Conservation (phyloP, 2,329 filamentous ascomycete genomes). For the Fusarium concolor region DNA sequence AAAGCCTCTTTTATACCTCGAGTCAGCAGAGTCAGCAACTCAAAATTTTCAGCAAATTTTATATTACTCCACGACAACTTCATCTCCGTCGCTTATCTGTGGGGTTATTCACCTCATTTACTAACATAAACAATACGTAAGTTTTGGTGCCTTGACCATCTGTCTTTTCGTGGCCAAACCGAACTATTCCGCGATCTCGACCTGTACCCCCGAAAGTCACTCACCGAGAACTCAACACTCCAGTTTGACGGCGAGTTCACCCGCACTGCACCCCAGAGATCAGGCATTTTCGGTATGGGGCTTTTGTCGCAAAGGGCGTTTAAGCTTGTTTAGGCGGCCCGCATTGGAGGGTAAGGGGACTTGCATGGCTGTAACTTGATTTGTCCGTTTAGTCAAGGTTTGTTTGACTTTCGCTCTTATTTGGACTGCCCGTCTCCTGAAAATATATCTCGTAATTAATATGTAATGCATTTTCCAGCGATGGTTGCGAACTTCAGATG, state of each 20-base stretch:
- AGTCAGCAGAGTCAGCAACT: background rate
- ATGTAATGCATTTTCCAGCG: too few relatives aligned
- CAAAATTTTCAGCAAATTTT: background rate
- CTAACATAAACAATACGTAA: conserved; percentile 29
- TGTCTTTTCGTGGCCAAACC: conserved; percentile 10
- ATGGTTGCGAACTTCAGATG: too few relatives aligned
- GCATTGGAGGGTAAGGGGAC: background rate
- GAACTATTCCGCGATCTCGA: background rate
- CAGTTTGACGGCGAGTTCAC: conserved; percentile 3
- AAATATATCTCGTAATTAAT: too few relatives aligned
- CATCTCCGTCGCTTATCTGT: conserved; percentile 37
- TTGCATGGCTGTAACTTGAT: background rate
- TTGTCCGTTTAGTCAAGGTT: background rate
- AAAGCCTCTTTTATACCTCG: conserved; percentile 13
- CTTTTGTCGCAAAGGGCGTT: background rate
- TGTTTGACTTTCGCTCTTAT: background rate
- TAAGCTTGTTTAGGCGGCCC: conserved; percentile 27
- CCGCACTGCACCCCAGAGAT: conserved; percentile 28
- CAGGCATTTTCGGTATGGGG: background rate
- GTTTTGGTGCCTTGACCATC: conserved; percentile 3
- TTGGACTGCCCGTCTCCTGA: too few relatives aligned
- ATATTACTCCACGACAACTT: conserved; percentile 1
- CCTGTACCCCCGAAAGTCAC: conserved; percentile 10
- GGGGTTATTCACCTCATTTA: conserved; percentile 28
- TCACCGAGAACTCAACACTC: background rate